Percentiles rank a stretch among this genome's conserved stretches.
Conservation (phyloP, 2,329 filamentous ascomycete genomes). For the Didymella exigua region DNA sequence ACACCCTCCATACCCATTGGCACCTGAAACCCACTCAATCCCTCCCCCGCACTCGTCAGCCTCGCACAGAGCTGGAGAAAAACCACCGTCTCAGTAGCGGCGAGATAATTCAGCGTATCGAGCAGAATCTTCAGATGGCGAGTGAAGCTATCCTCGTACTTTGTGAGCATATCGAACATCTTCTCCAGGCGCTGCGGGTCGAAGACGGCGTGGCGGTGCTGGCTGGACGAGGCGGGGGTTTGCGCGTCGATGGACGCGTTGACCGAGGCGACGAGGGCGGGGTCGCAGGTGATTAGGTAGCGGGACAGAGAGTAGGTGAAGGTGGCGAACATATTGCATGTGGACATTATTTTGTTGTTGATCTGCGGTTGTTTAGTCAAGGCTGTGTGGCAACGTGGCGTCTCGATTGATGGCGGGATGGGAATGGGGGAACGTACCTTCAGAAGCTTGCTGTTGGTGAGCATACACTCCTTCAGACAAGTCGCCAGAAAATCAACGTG, state of each 20-base stretch:
- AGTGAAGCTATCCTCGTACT: slow-evolving; percentile 93
- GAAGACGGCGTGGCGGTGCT: slow-evolving; percentile 51
- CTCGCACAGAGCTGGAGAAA: slow-evolving; percentile 85
- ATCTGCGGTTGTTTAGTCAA: slow-evolving; percentile 68
- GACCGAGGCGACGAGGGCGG: slow-evolving; percentile 68
- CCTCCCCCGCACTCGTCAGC: slow-evolving; percentile 80
- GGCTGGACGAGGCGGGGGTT: slow-evolving; percentile 3
- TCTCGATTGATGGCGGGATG: not conserved
- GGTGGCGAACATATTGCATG: slow-evolving; percentile 89
- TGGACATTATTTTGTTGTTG: slow-evolving; percentile 95
- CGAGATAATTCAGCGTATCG: slow-evolving; percentile 95
- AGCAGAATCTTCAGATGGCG: slow-evolving; percentile 91
- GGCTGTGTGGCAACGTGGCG: too few species aligned
- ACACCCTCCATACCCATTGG: slow-evolving; percentile 34
- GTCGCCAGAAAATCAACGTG: slow-evolving; percentile 98
- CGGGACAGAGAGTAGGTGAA: slow-evolving; percentile 87
- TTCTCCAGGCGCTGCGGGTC: slow-evolving; percentile 70
- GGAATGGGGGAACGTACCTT: slow-evolving; percentile 64
- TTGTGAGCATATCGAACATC: slow-evolving; percentile 83
- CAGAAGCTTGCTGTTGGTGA: slow-evolving; percentile 93
- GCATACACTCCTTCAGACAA: slow-evolving; percentile 97
- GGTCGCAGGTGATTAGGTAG: slow-evolving; percentile 82
- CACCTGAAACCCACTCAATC: slow-evolving; percentile 46
- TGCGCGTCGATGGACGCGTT: slow-evolving; percentile 59
- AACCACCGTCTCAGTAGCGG: slow-evolving; percentile 95